A percentile compares a stretch with the other conserved stretches of the same genome.
Evolutionary conservation across 176 grass and related monocot genomes (phyloP).

Genomic region (Miscanthus lutarioriparius): DNA sequence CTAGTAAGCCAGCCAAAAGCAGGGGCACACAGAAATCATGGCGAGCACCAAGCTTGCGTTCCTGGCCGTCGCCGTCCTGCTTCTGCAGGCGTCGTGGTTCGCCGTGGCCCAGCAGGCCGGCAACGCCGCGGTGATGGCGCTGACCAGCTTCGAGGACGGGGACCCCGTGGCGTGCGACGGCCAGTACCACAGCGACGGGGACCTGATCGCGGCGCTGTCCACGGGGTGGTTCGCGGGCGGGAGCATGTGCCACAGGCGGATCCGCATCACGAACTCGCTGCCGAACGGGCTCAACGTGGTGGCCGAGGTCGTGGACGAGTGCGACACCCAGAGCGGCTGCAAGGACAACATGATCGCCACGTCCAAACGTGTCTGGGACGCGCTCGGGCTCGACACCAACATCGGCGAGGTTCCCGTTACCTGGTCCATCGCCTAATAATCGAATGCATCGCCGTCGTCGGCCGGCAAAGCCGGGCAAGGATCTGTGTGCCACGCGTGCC

Average conservation of each 20-base stretch:
- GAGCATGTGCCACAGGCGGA: conserved; percentile 19
- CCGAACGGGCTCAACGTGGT: background rate
- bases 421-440: conserved; percentile 20
- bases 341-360: conserved; percentile 38
- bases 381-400: background rate
- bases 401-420: conserved; percentile 1
- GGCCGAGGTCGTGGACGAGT: conserved; percentile 35
- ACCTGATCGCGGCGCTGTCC: conserved; percentile 11
- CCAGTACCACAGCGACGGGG: background rate
- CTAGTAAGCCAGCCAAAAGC: too few species aligned
- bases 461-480: too few species aligned
- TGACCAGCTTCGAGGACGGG: conserved; percentile 19
- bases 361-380: conserved; percentile 24
- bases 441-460: background rate
- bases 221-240: conserved; percentile 8
- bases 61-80: too few species aligned
- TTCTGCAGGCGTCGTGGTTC: too few species aligned
- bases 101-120: too few species aligned
- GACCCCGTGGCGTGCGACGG: conserved; percentile 16
- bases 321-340: conserved; percentile 3
- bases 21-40: too few species aligned
- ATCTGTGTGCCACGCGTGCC: too few species aligned
- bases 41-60: too few species aligned
- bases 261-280: conserved; percentile 6
- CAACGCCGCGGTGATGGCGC: background rate